Percentiles rank a stretch among this genome's conserved stretches.
Conservation (phyloP, 1,284 basidiomycete genomes). For the Ceratobasidium papillatum region DNA sequence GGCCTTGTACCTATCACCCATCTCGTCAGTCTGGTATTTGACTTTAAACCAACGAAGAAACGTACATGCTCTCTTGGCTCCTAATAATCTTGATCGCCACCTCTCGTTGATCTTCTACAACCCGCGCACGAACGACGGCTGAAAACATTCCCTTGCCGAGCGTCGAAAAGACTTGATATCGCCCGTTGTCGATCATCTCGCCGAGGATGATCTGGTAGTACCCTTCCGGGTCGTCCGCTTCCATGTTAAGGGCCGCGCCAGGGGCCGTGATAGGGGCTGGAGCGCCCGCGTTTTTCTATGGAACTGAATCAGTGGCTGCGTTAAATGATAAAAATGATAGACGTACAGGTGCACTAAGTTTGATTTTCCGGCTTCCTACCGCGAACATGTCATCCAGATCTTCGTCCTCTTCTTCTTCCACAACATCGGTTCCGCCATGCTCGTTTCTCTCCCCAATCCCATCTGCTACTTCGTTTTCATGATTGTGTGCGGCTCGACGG, state of each 20-base stretch:
- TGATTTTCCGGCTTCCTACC: constrained; percentile 60
- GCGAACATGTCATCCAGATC: constrained; percentile 93
- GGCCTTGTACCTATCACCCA: constrained; percentile 82
- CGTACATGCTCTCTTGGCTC: constrained; percentile 94
- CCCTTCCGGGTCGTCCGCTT: constrained; percentile 86
- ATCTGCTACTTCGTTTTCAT: constrained; percentile 51
- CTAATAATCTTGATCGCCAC: constrained; percentile 98
- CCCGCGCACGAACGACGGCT: constrained; percentile 89
- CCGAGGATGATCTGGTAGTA: constrained; percentile 96
- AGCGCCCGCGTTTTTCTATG: constrained; percentile 56
- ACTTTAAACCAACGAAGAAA: not conserved
- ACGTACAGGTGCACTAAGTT: not conserved
- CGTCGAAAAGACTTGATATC: constrained; percentile 94
- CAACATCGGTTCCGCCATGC: constrained; percentile 55
- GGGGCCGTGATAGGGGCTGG: constrained; percentile 14
- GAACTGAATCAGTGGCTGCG: not conserved
- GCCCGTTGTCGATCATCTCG: constrained; percentile 90
- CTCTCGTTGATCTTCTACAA: constrained; percentile 79
- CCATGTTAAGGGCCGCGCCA: constrained; percentile 29
- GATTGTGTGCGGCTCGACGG: constrained; percentile 59
- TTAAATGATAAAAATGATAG: no score
- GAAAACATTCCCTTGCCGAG: constrained; percentile 99
- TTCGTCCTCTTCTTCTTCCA: constrained; percentile 68
- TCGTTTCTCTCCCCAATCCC: constrained; percentile 51
- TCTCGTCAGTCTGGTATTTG: not conserved